Evolutionary conservation across 2,329 filamentous ascomycete genomes (phyloP).

Genomic region (Penicillium decumbens): DNA sequence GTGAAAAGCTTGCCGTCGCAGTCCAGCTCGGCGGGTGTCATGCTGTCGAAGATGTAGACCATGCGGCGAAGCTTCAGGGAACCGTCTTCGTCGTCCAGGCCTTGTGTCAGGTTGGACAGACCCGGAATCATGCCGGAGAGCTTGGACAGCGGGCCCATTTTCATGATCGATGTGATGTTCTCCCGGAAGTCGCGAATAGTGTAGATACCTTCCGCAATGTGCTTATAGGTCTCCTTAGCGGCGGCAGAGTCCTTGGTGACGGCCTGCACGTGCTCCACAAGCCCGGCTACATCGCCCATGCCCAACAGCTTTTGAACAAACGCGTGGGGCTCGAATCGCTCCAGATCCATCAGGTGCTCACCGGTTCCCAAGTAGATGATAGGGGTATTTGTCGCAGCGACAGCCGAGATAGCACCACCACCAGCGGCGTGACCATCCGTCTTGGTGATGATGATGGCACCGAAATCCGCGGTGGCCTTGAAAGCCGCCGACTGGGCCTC

Average conservation of each 20-base stretch:
- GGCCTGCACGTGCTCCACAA: slow-evolving; percentile 94
- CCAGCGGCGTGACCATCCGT: slow-evolving; percentile 93
- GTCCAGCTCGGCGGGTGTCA: slow-evolving; percentile 94
- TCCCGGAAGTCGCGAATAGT: slow-evolving; percentile 91
- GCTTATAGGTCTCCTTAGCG: slow-evolving; percentile 96
- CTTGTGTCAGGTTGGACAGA: slow-evolving; percentile 86
- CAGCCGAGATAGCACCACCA: slow-evolving; percentile 94
- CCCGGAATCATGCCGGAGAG: slow-evolving; percentile 99
- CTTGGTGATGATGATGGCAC: slow-evolving; percentile 98
- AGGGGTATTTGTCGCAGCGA: slow-evolving; percentile 91
- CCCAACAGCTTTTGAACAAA: slow-evolving; percentile 92
- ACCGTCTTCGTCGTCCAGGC: slow-evolving; percentile 97
- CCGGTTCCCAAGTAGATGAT: slow-evolving; percentile 98
- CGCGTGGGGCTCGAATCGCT: slow-evolving; percentile 84
- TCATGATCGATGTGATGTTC: slow-evolving; percentile 97
- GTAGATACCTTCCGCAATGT: slow-evolving; percentile 94
- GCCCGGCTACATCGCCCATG: slow-evolving; percentile 93
- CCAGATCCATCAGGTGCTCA: slow-evolving; percentile 93
- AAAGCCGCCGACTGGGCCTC: slow-evolving; percentile 93
- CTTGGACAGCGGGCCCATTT: slow-evolving; percentile 96
- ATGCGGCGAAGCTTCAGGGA: slow-evolving; percentile 88
- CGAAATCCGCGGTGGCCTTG: slow-evolving; percentile 95
- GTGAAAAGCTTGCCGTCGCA: slow-evolving; percentile 91
- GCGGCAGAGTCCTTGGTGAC: slow-evolving; percentile 78
- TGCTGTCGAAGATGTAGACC: slow-evolving; percentile 98